These are phyloP conservation scores for Leptomonas seymouri DNA, from an alignment of 208 protist species.

Conservation along the genomic window DNA sequence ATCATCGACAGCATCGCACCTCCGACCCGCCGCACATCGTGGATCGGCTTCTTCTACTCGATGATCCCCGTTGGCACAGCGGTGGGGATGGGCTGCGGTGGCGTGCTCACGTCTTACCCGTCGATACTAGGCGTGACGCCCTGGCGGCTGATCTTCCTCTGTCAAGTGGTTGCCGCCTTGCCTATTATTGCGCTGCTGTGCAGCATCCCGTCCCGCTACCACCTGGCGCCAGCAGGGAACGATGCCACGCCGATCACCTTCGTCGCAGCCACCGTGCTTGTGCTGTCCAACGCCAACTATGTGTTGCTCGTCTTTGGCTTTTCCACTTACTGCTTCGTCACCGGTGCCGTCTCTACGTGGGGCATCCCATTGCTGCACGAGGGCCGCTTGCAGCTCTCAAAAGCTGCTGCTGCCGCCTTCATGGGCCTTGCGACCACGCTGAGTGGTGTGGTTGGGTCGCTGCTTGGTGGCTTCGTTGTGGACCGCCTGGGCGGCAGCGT, in stretches of 20 bases:
- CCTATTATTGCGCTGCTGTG: conserved; percentile 46
- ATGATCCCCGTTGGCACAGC: conserved; percentile 87
- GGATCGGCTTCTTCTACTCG: conserved; percentile 85
- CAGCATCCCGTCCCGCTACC: conserved; percentile 41
- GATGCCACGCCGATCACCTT: conserved; percentile 23
- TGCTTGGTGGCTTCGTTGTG: conserved; percentile 60
- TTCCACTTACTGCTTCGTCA: conserved; percentile 86
- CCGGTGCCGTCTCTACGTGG: conserved; percentile 82
- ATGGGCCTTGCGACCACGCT: conserved; percentile 68
- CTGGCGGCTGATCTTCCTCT: conserved; percentile 65
- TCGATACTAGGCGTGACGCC: conserved; percentile 21
- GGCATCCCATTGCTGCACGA: conserved; percentile 76
- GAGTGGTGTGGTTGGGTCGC: conserved; percentile 69
- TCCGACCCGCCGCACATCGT: conserved; percentile 54
- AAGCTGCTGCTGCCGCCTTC: conserved; percentile 40
- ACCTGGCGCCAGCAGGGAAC: neutral
- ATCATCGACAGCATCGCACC: conserved; percentile 87
- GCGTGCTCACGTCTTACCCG: conserved; percentile 42
- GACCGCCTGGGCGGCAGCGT: conserved; percentile 72
- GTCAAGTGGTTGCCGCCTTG: conserved; percentile 49
- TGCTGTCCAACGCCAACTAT: conserved; percentile 68
- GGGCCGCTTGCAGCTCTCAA: conserved; percentile 56
- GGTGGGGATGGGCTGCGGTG: conserved; percentile 71
- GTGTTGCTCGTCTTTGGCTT: conserved; percentile 75
- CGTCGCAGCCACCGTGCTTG: neutral